These are phyloP conservation scores for Leccinum subfulvum DNA, from an alignment of 1,284 basidiomycete species.

Conservation along the genomic window DNA sequence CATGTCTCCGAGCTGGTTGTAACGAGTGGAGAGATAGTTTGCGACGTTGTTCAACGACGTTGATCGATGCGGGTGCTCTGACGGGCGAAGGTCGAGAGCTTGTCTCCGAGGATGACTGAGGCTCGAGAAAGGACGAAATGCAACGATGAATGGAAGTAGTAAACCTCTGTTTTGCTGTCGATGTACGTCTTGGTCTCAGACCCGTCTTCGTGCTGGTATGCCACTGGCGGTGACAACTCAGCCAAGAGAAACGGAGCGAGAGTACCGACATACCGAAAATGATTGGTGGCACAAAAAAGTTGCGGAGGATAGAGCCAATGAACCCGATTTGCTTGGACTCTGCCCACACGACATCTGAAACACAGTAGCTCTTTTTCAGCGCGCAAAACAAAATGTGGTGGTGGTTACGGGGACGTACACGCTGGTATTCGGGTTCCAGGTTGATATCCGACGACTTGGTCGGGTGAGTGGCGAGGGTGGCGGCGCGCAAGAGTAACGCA, in stretches of 20 bases:
- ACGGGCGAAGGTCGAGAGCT: no score
- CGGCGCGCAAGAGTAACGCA: slow-evolving; percentile 21
- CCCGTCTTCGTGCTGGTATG: slow-evolving; percentile 51
- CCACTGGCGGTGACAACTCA: slow-evolving; percentile 17
- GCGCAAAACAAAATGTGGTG: background rate
- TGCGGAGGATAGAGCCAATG: slow-evolving; percentile 70
- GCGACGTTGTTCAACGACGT: no score
- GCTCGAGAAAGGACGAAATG: slow-evolving; percentile 14
- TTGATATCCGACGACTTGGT: slow-evolving; percentile 67
- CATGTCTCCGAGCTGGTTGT: no score
- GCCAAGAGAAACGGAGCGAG: background rate
- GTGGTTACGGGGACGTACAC: slow-evolving; percentile 38
- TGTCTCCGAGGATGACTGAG: no score
- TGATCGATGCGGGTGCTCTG: no score
- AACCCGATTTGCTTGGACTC: slow-evolving; percentile 65
- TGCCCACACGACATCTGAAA: slow-evolving; percentile 61
- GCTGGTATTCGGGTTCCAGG: slow-evolving; percentile 73
- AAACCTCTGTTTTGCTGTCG: slow-evolving; percentile 74
- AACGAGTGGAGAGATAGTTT: no score
- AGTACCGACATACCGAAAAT: slow-evolving; percentile 56
- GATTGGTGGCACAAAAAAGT: slow-evolving; percentile 72
- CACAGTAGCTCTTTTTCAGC: background rate
- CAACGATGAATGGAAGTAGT: slow-evolving; percentile 71
- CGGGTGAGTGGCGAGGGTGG: slow-evolving; percentile 34
- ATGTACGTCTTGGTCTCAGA: slow-evolving; percentile 66